These are phyloP conservation scores for Endothia cerciana DNA, from an alignment of 2,329 filamentous ascomycete species.

Conservation along the genomic window DNA sequence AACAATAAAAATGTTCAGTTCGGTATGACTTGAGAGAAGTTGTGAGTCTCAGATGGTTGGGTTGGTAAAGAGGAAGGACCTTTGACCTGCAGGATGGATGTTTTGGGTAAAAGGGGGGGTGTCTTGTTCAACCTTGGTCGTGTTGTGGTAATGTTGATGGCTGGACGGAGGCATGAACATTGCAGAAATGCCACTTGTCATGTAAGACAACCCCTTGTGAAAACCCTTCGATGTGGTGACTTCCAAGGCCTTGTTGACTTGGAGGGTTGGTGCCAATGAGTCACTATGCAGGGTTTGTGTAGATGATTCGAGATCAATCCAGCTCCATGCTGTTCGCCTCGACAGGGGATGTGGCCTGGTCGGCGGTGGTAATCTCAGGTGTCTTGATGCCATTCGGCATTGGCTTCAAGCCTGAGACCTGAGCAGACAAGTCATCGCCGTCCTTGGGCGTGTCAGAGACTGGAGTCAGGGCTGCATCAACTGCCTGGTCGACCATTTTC, in stretches of 20 bases:
- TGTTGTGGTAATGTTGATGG: background rate
- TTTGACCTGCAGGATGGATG: background rate
- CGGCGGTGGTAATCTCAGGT: conserved; percentile 17
- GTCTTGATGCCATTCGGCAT: conserved; percentile 18
- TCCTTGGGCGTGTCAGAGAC: conserved; percentile 24
- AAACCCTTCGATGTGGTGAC: background rate
- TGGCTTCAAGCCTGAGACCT: conserved; percentile 10
- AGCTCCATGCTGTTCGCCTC: conserved; percentile 18
- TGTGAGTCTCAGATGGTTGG: background rate
- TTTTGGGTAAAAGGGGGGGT: background rate
- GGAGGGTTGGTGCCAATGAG: background rate
- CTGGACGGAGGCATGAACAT: background rate
- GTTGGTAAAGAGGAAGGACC: background rate
- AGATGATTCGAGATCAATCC: background rate
- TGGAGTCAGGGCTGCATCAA: conserved; percentile 26
- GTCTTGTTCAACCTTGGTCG: background rate
- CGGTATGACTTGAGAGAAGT: background rate
- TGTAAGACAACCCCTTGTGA: background rate
- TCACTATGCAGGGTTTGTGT: background rate
- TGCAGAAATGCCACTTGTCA: background rate
- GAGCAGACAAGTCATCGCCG: conserved; percentile 4
- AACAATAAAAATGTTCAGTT: background rate
- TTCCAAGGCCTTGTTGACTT: background rate
- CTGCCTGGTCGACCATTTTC: conserved; percentile 20
- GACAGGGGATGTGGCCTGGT: conserved; percentile 4